Conservation (phyloP, 2,329 filamentous ascomycete genomes). For the Verticillium zaregamsianum region DNA sequence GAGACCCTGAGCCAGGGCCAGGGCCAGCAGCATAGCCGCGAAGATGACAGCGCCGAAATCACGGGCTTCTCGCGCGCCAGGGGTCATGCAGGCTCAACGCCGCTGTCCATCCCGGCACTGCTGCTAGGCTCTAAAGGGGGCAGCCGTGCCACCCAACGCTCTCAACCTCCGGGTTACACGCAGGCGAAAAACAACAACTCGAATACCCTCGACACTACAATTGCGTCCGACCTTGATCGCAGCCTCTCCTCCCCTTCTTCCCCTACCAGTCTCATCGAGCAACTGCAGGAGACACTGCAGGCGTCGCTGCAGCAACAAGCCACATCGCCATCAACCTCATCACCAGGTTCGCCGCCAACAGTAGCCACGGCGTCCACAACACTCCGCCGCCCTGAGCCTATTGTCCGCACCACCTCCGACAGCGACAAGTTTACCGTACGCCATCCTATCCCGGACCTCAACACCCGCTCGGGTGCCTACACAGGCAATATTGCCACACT, state of each 20-base stretch:
- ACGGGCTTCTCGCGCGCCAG: conserved; percentile 3
- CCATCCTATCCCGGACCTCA: conserved; percentile 60
- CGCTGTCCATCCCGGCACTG: conserved; percentile 9
- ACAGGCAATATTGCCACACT: conserved; percentile 67
- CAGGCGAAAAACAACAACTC: neutral
- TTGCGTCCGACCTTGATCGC: neutral
- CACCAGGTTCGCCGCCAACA: conserved; percentile 1
- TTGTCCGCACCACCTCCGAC: conserved; percentile 42
- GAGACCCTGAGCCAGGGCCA: neutral
- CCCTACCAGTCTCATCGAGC: conserved; percentile 14
- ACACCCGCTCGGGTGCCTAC: conserved; percentile 57
- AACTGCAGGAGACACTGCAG: conserved; percentile 14
- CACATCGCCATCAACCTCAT: conserved; percentile 8
- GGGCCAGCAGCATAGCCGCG: neutral
- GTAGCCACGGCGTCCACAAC: conserved; percentile 9
- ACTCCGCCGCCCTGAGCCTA: conserved; percentile 28
- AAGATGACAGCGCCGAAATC: conserved; percentile 4
- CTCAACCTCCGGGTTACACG: neutral
- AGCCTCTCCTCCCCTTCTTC: conserved; percentile 8
- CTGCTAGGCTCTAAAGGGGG: neutral
- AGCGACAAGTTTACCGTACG: conserved; percentile 40
- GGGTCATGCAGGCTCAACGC: conserved; percentile 12
- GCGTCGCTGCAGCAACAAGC: conserved; percentile 2
- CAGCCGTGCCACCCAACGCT: neutral
- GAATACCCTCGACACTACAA: neutral